phyloP scores from a whole-genome alignment of 208 protist genomes.

The Naegleria lovaniensis region DNA sequence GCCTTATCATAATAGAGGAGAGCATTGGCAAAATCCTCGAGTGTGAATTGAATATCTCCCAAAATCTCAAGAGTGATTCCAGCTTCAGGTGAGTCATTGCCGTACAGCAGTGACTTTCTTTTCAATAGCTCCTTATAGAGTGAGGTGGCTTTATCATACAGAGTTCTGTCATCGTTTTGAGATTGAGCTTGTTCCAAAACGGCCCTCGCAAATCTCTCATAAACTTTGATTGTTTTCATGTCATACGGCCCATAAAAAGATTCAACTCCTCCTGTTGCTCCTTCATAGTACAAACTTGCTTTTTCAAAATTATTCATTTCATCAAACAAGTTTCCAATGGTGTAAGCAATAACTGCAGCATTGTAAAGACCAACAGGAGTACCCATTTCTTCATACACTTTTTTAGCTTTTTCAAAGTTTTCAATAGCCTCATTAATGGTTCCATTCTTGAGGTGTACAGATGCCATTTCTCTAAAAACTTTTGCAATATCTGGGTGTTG shows the following conservation, averaged over 20 bases:
- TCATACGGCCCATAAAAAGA: neutral
- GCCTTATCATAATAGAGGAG: neutral
- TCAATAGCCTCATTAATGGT: neutral
- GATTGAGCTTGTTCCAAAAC: neutral
- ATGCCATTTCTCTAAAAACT: neutral
- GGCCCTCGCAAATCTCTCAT: neutral
- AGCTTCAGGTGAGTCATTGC: neutral
- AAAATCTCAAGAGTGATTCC: neutral
- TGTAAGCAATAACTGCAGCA: neutral
- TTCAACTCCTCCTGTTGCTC: neutral
- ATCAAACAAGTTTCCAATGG: neutral
- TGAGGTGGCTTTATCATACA: neutral
- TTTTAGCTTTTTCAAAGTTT: neutral
- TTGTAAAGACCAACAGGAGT: neutral
- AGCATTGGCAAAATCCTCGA: neutral
- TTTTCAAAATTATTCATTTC: neutral
- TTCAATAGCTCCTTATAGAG: neutral
- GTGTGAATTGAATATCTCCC: neutral
- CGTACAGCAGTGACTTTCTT: neutral
- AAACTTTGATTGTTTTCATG: neutral
- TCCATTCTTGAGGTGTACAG: neutral
- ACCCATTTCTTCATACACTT: neutral
- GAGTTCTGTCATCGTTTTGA: neutral
- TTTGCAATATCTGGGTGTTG: neutral
- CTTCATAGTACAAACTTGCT: neutral